These are phyloP conservation scores for Hansenula sp. DNA, from an alignment of 1,139 yeast genomes.

Conservation along the genomic window DNA sequence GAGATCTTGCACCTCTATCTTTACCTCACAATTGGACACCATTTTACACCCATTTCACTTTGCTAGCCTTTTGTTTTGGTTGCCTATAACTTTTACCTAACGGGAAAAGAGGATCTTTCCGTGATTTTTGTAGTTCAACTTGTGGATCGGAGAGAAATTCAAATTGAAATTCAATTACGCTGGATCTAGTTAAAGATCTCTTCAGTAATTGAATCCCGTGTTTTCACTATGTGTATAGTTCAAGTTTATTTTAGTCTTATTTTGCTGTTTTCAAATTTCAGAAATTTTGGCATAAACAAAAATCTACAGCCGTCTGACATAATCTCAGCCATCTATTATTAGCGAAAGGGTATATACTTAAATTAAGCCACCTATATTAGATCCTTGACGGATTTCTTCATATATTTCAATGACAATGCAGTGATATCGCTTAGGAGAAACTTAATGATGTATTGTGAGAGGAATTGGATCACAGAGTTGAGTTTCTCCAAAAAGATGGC, in stretches of 20 bases:
- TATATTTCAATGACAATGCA: neutral
- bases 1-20: slow-evolving; percentile 15
- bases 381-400: neutral
- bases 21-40: slow-evolving; percentile 16
- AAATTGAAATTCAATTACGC: too few species aligned
- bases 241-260: too few species aligned
- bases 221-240: too few species aligned
- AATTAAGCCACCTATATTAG: neutral
- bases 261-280: too few species aligned
- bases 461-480: slow-evolving; percentile 7
- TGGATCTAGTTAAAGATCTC: too few species aligned
- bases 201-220: too few species aligned
- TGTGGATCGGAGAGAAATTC: too few species aligned
- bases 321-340: too few species aligned
- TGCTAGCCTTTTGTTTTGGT: neutral
- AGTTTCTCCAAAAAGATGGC: slow-evolving; percentile 2
- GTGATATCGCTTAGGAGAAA: neutral
- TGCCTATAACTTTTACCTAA: neutral
- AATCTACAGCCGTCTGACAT: slow-evolving; percentile 2
- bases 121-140: too few species aligned
- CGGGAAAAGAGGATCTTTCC: too few species aligned
- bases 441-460: slow-evolving; percentile 3
- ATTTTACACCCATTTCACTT: slow-evolving; percentile 1
- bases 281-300: neutral
- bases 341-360: too few species aligned